Evolutionary conservation across 495 filamentous ascomycete genomes (phyloP), one percentile per base, ranked within the genome.

Genomic region (Aspergillus ostianus): DNA sequence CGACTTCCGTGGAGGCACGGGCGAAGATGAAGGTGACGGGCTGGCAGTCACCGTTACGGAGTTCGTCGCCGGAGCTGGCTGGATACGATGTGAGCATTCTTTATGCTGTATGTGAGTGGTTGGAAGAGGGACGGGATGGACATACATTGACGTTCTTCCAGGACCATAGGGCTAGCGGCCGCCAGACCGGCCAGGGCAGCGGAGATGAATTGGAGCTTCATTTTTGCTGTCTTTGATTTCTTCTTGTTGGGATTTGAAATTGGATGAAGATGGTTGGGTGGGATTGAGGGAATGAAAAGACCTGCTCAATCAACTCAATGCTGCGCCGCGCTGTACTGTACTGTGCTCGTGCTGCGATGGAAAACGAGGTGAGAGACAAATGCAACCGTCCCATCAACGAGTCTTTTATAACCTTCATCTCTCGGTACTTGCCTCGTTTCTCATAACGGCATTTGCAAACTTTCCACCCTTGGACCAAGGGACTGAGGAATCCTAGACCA

Each of bases 11-110:
- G 51, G 73, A 78, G 20, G 76, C 78, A 52, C 78, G 80, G 20
- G 82, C 81, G 58, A 72, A 83, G 63, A 83, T 77, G 66, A 82
- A 79, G 58, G 81, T 78, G 47, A 82, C 69, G 47, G 69, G 65
- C 20, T 76, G 71, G 65, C 80, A 83, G 23, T 71, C 70, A 20
- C 69, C 68, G 6, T 71, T 51, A 32, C 71, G 73, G 61, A 80
- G 79, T 19, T 82, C 78, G 53, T 76, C 79, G 21, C 63, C 63
- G 19, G 48, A 23, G 29, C 23, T 15, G 50, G 10, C 36, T 41
- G 36, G 9, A 41, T 41, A 41, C 12, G 1, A 2, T 41, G 6
- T 41, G 9, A 41, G 36, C 15, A 15, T 15, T 15, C 12, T 17
- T 13, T 41, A 2, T 15, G 10, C 36, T 15, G 9, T 49, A 4